Evolutionary conservation across 345 rosid genomes (phyloP).

Genomic region (Adansonia digitata): DNA sequence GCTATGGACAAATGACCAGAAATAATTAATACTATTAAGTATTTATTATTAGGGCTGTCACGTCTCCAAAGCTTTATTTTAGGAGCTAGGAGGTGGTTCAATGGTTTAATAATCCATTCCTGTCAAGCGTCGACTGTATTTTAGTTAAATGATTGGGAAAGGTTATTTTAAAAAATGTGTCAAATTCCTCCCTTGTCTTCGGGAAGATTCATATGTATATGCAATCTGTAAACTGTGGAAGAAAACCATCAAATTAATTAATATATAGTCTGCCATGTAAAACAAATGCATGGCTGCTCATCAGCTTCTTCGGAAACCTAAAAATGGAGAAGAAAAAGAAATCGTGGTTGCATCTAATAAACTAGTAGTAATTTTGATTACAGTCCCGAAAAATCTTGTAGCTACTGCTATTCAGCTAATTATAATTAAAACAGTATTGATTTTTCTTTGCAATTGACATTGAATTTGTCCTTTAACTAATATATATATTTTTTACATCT

Average conservation of each 20-base stretch:
- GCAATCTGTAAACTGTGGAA: neutral
- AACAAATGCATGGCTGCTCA: neutral
- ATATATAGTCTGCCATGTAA: neutral
- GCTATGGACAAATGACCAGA: neutral
- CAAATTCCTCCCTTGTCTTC: neutral
- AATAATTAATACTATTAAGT: neutral
- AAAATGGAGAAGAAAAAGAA: no score
- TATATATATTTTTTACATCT: neutral
- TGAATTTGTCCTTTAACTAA: neutral
- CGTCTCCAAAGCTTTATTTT: neutral
- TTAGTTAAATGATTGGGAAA: neutral
- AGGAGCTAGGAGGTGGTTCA: neutral
- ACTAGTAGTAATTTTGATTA: no score
- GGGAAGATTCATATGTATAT: neutral
- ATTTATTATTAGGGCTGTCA: neutral
- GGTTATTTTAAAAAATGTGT: neutral
- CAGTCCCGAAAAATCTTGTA: neutral
- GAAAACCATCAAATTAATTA: neutral
- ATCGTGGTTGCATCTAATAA: neutral
- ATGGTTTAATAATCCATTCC: neutral
- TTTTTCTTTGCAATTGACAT: neutral
- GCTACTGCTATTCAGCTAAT: no score
- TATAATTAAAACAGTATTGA: neutral
- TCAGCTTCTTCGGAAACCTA: neutral
- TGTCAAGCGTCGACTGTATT: neutral